A percentile compares a stretch with the other conserved stretches of the same genome.
phyloP scores from a whole-genome alignment of 1,139 yeast genomes.

The Protomyces inundatus region DNA sequence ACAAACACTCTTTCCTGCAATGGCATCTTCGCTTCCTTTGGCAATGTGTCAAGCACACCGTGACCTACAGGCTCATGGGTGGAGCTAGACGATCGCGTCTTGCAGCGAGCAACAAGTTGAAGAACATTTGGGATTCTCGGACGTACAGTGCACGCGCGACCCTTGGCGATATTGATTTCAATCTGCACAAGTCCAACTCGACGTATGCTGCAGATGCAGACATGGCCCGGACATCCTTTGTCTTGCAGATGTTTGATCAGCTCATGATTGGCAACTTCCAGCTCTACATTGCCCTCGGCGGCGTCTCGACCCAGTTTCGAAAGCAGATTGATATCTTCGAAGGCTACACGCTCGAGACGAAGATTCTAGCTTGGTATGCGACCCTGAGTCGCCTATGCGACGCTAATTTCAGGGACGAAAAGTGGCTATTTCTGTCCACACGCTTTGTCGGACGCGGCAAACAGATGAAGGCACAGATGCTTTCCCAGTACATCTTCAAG shows the following conservation, averaged over 20 bases:
- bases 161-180: conserved; percentile 76
- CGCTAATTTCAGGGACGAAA: conserved; percentile 55
- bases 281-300: conserved; percentile 66
- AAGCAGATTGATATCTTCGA: conserved; percentile 68
- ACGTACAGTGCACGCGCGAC: conserved; percentile 57
- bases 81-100: not conserved
- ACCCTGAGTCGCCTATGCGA: no score
- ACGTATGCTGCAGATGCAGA: conserved; percentile 73
- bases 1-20: conserved; percentile 9
- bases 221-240: conserved; percentile 53
- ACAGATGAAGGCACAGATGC: conserved; percentile 53
- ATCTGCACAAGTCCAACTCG: conserved; percentile 79
- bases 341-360: conserved; percentile 51
- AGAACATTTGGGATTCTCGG: conserved; percentile 11
- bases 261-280: conserved; percentile 51
- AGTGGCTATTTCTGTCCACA: conserved; percentile 73
- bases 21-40: conserved; percentile 19
- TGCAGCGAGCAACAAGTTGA: not conserved
- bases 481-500: conserved; percentile 78
- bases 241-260: conserved; percentile 36
- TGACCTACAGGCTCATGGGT: conserved; percentile 5
- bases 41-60: conserved; percentile 15
- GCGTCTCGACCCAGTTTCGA: conserved; percentile 61
- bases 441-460: conserved; percentile 51
- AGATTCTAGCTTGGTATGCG: conserved; percentile 43